Base-by-base conservation (phyloP, 257 asterid genomes). In the Solanum clarkiae region DNA sequence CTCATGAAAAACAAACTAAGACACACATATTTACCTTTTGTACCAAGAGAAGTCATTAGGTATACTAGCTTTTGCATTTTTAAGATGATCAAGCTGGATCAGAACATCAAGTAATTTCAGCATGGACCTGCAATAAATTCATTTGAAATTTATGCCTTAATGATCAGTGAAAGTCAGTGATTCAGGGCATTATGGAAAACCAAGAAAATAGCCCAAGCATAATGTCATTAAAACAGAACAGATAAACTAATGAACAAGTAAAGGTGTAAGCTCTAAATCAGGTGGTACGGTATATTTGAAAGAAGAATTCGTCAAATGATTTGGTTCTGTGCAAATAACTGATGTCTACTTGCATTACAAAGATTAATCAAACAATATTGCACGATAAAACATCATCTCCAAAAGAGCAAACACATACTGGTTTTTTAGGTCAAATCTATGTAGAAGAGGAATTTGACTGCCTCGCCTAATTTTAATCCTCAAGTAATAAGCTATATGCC, bases 41-140 rank as follows among this genome's bases (percentile, higher is more conserved):
- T 97, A 97, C 99, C 99, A 97, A 89, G 98, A 95, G 80, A 97
- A 97, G 88, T 97, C 99, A 91, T 97, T 97, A 83, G 98, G 98
- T 86, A 97, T 97, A 91, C 99, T 97, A 84, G 99, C 98, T 91
- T 97, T 97, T 4, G 98, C 99, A 91, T 97, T 95, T 89, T 97
- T 97, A 68, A 97, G 97, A 93, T 97, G 98, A 91, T 97, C 99
- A 86, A 97, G 98, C 88, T 97, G 99, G 89, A 97, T 94, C 85
- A 97, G 83, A 68, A 94, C 97, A 90, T 97, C 99, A 85, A 97
- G 95, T 86, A 97, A 86, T 93, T 94, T 95, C 88, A 97, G 86
- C 97, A 97, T 97, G 55, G 98, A 93, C 99, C 99, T 96, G 97
- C 86, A 92, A 87, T 57, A 69, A 91, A 86, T 57, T 20, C 83